These are phyloP conservation scores for Ophiobolus disseminans DNA, from an alignment of 2,329 filamentous ascomycete species.

Conservation along the genomic window DNA sequence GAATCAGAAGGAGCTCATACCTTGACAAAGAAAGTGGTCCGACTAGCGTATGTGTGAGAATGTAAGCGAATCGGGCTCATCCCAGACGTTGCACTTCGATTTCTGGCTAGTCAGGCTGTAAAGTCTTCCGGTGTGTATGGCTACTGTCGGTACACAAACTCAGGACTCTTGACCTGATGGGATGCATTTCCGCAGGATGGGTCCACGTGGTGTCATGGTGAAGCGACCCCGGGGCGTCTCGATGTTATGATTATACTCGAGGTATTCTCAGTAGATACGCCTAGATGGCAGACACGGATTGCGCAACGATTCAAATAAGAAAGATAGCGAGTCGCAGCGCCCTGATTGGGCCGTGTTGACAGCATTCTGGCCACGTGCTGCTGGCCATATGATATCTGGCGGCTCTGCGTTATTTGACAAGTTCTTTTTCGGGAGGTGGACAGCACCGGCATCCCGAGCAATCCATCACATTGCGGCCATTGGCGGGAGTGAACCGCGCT, in stretches of 20 bases:
- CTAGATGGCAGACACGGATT: not conserved
- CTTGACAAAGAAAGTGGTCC: constrained; percentile 5
- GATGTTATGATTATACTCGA: too few species aligned
- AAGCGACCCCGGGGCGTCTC: too few species aligned
- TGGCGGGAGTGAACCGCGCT: constrained; percentile 12
- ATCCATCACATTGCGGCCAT: constrained; percentile 10
- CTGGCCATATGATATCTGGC: not conserved
- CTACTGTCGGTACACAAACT: constrained; percentile 26
- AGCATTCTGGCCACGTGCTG: not conserved
- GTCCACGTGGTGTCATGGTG: constrained; percentile 31
- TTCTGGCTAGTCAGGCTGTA: constrained; percentile 5
- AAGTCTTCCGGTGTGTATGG: constrained; percentile 11
- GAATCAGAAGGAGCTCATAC: not conserved
- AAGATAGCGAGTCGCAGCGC: too few species aligned
- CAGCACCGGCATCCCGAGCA: constrained; percentile 26
- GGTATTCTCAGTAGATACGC: too few species aligned
- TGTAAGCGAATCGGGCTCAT: constrained; percentile 1
- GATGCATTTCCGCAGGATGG: constrained; percentile 18
- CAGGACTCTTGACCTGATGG: constrained; percentile 12
- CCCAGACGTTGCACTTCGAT: constrained; percentile 6
- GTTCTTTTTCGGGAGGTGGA: constrained; percentile 18
- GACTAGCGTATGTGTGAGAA: not conserved
- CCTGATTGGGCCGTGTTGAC: not conserved
- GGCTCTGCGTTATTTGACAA: too few species aligned
- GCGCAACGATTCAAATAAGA: not conserved